A percentile compares a stretch with the other conserved stretches of the same genome.
Evolutionary conservation across 2,329 filamentous ascomycete genomes (phyloP).

Genomic region (Magnaporthiopsis rhizophila): DNA sequence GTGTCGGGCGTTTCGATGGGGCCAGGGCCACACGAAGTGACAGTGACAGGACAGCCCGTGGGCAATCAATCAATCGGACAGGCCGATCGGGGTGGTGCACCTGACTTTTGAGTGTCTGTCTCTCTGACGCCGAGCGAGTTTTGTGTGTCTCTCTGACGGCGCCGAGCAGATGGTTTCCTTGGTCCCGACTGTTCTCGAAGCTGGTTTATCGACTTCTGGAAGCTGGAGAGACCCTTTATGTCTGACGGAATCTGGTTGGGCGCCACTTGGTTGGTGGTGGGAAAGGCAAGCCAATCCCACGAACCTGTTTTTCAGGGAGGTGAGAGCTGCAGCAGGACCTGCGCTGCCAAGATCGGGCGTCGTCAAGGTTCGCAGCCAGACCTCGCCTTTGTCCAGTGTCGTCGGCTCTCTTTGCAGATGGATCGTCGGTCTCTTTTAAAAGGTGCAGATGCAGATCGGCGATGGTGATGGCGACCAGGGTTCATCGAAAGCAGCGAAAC

Average conservation of each 20-base stretch:
- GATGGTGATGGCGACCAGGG: neutral
- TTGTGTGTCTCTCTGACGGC: too few relatives aligned
- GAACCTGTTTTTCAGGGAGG: too few relatives aligned
- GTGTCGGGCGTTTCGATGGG: too few relatives aligned
- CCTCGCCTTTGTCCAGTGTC: too few relatives aligned
- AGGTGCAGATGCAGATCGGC: neutral
- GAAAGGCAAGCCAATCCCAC: too few relatives aligned
- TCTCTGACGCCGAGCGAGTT: too few relatives aligned
- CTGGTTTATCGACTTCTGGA: neutral
- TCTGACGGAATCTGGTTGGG: neutral
- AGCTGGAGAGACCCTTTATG: neutral
- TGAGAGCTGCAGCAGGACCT: neutral
- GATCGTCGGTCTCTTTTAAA: neutral
- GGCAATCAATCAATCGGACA: neutral
- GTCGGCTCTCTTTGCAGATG: neutral
- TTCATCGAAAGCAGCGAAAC: neutral
- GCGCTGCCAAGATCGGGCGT: neutral
- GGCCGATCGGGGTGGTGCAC: neutral
- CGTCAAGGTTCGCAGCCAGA: neutral
- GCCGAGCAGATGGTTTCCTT: too few relatives aligned
- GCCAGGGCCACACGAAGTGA: too few relatives aligned
- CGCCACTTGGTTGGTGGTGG: neutral
- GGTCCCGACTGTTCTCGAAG: neutral
- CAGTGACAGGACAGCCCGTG: neutral
- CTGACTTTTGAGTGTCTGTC: too few relatives aligned